A percentile compares a stretch with the other conserved stretches of the same genome.
phyloP scores from a whole-genome alignment of 2,329 filamentous ascomycete species.

The Amesomyces nigricolor region DNA sequence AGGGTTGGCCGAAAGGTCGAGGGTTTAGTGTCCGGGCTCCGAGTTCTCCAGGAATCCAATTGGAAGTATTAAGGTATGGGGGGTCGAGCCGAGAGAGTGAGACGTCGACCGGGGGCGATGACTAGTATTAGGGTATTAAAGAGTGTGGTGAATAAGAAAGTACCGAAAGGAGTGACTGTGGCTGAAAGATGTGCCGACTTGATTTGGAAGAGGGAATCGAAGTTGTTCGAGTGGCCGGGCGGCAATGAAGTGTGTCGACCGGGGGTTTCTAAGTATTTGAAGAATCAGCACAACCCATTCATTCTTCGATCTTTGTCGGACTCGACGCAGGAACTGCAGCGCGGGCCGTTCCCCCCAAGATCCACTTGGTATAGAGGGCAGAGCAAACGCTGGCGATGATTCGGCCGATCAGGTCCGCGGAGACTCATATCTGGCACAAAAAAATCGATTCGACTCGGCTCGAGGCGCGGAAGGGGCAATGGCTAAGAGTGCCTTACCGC shows the following conservation, averaged over 20 bases:
- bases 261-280: constrained; percentile 34
- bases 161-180: constrained; percentile 53
- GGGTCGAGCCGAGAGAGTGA: constrained; percentile 33
- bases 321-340: constrained; percentile 10
- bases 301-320: constrained; percentile 10
- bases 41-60: constrained; percentile 28
- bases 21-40: constrained; percentile 18
- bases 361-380: constrained; percentile 20
- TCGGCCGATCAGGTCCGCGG: constrained; percentile 20
- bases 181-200: constrained; percentile 44
- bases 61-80: constrained; percentile 22
- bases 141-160: constrained; percentile 47
- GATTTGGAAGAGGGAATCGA: constrained; percentile 34
- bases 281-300: constrained; percentile 23
- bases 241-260: constrained; percentile 44
- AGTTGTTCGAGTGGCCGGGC: constrained; percentile 35
- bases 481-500: constrained; percentile 43
- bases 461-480: constrained; percentile 4
- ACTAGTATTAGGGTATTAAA: constrained; percentile 54
- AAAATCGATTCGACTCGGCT: constrained; percentile 10
- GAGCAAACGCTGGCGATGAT: constrained; percentile 12
- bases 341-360: constrained; percentile 9
- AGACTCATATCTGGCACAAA: constrained; percentile 21
- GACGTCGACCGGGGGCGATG: constrained; percentile 40
- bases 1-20: constrained; percentile 26